These are phyloP conservation scores for Dentipellis sp. DNA, from an alignment of 768 basidiomycete genomes.

Conservation along the genomic window DNA sequence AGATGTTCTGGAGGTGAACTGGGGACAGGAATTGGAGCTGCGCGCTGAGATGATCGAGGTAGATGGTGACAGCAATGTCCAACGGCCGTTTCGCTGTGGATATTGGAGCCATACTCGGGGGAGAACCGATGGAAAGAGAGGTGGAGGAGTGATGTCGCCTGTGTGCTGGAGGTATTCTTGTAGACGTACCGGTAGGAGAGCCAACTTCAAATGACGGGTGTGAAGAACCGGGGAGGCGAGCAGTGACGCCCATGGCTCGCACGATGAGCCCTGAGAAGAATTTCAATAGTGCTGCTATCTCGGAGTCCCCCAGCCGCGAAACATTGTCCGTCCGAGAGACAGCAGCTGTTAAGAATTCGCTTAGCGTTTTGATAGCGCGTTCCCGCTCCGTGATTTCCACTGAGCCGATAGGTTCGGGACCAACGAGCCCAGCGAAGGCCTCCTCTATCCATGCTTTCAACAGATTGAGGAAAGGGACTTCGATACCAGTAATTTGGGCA, in stretches of 20 bases:
- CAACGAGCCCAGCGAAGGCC: slow-evolving; percentile 44
- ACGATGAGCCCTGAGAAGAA: slow-evolving; percentile 57
- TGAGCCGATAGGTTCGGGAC: slow-evolving; percentile 20
- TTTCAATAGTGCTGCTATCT: slow-evolving; percentile 43
- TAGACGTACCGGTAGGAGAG: slow-evolving; percentile 16
- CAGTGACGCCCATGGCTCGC: slow-evolving; percentile 29
- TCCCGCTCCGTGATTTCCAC: slow-evolving; percentile 47
- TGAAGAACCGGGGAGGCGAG: slow-evolving; percentile 10
- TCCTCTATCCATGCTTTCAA: slow-evolving; percentile 59
- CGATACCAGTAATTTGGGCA: slow-evolving; percentile 54
- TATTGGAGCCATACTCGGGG: slow-evolving; percentile 21
- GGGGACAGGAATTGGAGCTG: slow-evolving; percentile 54
- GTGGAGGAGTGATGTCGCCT: slow-evolving; percentile 55
- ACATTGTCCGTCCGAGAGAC: slow-evolving; percentile 42
- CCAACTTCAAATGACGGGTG: slow-evolving; percentile 22
- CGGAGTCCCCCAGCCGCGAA: slow-evolving; percentile 52
- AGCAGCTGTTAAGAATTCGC: slow-evolving; percentile 44
- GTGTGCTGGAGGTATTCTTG: slow-evolving; percentile 30
- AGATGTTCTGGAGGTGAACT: slow-evolving; percentile 40
- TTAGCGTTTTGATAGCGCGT: slow-evolving; percentile 52
- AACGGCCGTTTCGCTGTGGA: slow-evolving; percentile 36
- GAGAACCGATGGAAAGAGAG: slow-evolving; percentile 36
- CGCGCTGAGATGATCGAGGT: slow-evolving; percentile 52
- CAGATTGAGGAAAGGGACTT: slow-evolving; percentile 42
- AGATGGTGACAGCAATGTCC: slow-evolving; percentile 56